Evolutionary conservation across 192 early-diverging fungal species (phyloP), one percentile per base, ranked within the genome.

Genomic region (Linnemannia hyalina): DNA sequence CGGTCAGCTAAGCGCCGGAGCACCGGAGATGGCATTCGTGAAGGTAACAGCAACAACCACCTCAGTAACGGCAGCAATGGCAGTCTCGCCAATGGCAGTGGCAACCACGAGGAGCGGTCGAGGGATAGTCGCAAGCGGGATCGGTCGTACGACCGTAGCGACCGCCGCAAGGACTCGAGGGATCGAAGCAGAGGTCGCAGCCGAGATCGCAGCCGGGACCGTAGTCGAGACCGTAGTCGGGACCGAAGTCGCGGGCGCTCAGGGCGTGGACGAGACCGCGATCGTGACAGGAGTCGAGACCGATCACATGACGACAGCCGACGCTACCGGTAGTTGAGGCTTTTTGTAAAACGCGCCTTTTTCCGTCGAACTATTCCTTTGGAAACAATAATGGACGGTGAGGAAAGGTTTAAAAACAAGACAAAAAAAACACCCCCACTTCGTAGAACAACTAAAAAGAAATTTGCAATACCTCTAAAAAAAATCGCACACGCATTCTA

Each of bases 71-170:
- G 74, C 42, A 81, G 78, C 68, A 82, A 89, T 52, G 80, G 81
- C 46, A 71, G 78, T 52, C 57, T 86, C 47, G 38, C 76, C 35
- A 81, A 65, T 15, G 82, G 83, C n/a, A 47, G 46, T 18, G 69
- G 63, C 38, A 75, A 65, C 44, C 77, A 83, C 74, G 81, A 87
- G 72, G 84, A 88, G 20, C 69, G 76, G 36, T 79, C 79, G 44
- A 77, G 73, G 29, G 86, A 89, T n/a, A 72, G 68, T 26, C 85
- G 83, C 44, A 73, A 89, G 42, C 77, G 88, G 6, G 88, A 90
- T 68, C 74, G 85, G 13, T 78, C 74, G 26, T 80, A 80, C 47
- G 79, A 81, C 54, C 69, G 84, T 10, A 78, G 76, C 41, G 83
- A 88, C 41, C 83, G 88, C 6, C 73, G 73, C 60, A 81, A 76